Percentiles rank a stretch among this genome's conserved stretches.
phyloP scores from a whole-genome alignment of 768 basidiomycete species.

The Lactifluus pinguis region DNA sequence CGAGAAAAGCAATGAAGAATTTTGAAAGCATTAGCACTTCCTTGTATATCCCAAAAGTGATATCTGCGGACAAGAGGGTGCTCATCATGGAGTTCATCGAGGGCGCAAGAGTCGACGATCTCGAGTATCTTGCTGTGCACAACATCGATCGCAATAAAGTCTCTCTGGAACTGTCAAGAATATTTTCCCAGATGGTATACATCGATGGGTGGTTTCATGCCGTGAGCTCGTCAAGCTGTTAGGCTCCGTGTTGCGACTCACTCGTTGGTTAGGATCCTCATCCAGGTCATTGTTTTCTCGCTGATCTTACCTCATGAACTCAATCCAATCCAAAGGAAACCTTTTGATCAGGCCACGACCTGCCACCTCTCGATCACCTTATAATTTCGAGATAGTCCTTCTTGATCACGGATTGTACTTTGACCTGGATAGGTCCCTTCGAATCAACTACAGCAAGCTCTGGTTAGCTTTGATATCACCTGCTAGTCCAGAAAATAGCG shows the following conservation, averaged over 20 bases:
- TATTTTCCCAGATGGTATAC: conserved; percentile 95
- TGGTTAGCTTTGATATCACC: conserved; percentile 84
- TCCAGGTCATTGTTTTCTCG: conserved; percentile 41
- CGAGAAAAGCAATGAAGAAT: conserved; percentile 57
- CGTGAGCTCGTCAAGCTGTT: conserved; percentile 33
- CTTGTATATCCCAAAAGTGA: conserved; percentile 79
- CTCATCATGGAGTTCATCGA: conserved; percentile 93
- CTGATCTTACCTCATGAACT: background rate
- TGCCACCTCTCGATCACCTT: conserved; percentile 56
- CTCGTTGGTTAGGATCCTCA: conserved; percentile 64
- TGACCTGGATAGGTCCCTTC: conserved; percentile 70
- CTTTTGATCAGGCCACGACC: conserved; percentile 78
- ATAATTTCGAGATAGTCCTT: conserved; percentile 94
- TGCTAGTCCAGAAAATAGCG: conserved; percentile 52
- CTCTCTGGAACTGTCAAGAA: conserved; percentile 78
- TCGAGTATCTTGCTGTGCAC: conserved; percentile 70
- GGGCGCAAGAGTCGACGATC: conserved; percentile 82
- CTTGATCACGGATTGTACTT: conserved; percentile 95
- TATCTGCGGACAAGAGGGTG: conserved; percentile 74
- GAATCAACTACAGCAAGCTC: conserved; percentile 77
- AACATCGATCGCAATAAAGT: conserved; percentile 92
- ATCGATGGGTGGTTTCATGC: conserved; percentile 87
- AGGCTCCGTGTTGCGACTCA: background rate
- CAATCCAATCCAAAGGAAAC: conserved; percentile 48
- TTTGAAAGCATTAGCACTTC: conserved; percentile 67